Conservation (phyloP, 257 asterid species). For the Cinchona pubescens region DNA sequence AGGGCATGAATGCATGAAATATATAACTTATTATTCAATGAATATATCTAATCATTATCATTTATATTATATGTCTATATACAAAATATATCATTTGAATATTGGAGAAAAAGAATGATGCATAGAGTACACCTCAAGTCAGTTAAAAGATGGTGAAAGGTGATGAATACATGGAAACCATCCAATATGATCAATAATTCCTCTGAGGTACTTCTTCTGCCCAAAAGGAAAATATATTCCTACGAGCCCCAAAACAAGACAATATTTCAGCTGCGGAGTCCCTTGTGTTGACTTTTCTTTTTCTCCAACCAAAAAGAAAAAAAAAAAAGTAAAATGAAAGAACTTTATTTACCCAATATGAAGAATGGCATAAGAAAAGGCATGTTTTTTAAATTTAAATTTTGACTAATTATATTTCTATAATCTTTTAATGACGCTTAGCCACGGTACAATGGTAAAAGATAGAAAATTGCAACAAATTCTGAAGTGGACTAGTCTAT, state of each 20-base stretch:
- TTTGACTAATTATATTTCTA: too few species aligned
- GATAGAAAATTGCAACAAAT: too few species aligned
- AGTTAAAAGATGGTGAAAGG: conserved; percentile 24
- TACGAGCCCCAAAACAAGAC: conserved; percentile 11
- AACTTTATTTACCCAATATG: not conserved
- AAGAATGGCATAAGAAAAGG: not conserved
- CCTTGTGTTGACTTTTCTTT: not conserved
- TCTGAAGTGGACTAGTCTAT: too few species aligned
- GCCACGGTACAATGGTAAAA: too few species aligned
- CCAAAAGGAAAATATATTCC: not conserved
- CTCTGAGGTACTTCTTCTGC: not conserved
- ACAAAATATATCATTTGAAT: not conserved
- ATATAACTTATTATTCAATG: not conserved
- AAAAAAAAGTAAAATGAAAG: not conserved
- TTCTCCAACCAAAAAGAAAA: not conserved
- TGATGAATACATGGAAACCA: not conserved
- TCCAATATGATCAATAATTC: conserved; percentile 4
- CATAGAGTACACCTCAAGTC: conserved; percentile 65
- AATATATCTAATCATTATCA: not conserved
- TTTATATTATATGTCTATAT: too few species aligned
- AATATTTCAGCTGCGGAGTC: conserved; percentile 1
- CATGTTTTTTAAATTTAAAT: not conserved
- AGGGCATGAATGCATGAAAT: conserved; percentile 11
- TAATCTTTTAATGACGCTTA: too few species aligned
- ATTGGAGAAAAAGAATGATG: conserved; percentile 36